Evolutionary conservation across 1,284 basidiomycete genomes (phyloP).

Genomic region (Austroboletus olivaceoglutinosus): DNA sequence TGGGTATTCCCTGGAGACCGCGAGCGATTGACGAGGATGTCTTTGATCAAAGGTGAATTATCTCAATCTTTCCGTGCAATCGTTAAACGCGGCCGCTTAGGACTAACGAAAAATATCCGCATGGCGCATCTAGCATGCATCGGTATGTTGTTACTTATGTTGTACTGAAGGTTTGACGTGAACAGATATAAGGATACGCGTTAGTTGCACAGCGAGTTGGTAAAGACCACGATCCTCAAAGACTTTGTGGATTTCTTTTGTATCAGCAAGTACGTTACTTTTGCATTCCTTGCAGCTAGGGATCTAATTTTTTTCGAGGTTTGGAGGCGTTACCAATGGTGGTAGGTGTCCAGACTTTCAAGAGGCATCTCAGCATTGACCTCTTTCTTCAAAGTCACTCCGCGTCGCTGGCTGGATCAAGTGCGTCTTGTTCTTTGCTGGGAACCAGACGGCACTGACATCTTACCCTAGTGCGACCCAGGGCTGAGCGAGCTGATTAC

Average conservation of each 20-base stretch:
- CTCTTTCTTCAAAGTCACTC: conserved; percentile 55
- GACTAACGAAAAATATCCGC: conserved; percentile 77
- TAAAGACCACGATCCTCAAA: conserved; percentile 78
- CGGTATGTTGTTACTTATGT: conserved; percentile 41
- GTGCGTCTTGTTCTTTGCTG: conserved; percentile 26
- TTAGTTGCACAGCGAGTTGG: conserved; percentile 71
- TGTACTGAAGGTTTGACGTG: neutral
- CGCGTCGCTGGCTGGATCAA: conserved; percentile 86
- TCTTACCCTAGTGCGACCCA: conserved; percentile 71
- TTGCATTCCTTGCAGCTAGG: neutral
- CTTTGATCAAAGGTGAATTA: conserved; percentile 74
- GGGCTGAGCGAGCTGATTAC: conserved; percentile 81
- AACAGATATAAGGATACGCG: neutral
- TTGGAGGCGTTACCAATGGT: conserved; percentile 83
- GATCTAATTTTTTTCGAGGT: conserved; percentile 42
- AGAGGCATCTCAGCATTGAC: conserved; percentile 6
- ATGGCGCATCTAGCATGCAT: conserved; percentile 86
- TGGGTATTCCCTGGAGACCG: conserved; percentile 84
- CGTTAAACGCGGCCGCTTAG: conserved; percentile 37
- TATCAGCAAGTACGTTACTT: conserved; percentile 59
- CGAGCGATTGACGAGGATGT: conserved; percentile 80
- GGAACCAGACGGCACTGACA: conserved; percentile 6
- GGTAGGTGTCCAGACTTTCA: conserved; percentile 48
- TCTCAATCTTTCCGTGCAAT: neutral
- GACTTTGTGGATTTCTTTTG: conserved; percentile 90